Base-by-base conservation (phyloP, 371 early-diverging fungal species). In the Hamiltosporidium magnivora region DNA sequence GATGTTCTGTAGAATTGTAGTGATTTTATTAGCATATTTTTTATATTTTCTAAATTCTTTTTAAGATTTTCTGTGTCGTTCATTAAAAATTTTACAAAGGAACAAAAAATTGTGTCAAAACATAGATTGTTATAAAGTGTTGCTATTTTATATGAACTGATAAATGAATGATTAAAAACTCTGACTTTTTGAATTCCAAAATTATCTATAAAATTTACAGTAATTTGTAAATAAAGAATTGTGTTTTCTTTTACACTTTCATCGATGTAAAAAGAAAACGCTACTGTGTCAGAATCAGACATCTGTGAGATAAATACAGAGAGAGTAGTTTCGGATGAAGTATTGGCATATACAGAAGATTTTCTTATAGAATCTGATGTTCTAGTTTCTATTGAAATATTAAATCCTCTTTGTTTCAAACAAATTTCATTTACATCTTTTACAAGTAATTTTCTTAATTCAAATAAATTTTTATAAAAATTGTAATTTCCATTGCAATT, bases 61-160 rank as follows among this genome's bases (percentile, higher is more conserved):
- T 66, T 58, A 53, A 69, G 58, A n/a, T 64, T 53, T 14, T 46
- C 46, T 37, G 63, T 58, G 2, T 77, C 74, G 54, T 63, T 54
- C 58, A 66, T 44, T 1, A 75, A 69, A 55, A 60, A 72, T 66
- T 81, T 81, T 40, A 69, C 66, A 41, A 75, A 61, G 52, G 54
- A 60, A 37, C 69, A 63, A 72, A 80, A 78, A 36, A 82, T 40
- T 6, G 79, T 70, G 63, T 82, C 82, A 67, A 78, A 70, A 25
- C 73, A 62, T 3, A 80, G 37, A 41, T 49, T 46, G 39, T 60
- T 61, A 61, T 66, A 79, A 3, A 82, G 38, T 42, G 72, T 64
- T 12, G 66, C 60, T 3, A 67, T 12, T 46, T 67, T 52, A 38
- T 64, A 42, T 12, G 73, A 68, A 11, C 63, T 66, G 49, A 40